Percentiles rank a stretch among this genome's conserved stretches.
Evolutionary conservation across 116 monocot species (phyloP).

Genomic region (Papilionanthe hybrid): DNA sequence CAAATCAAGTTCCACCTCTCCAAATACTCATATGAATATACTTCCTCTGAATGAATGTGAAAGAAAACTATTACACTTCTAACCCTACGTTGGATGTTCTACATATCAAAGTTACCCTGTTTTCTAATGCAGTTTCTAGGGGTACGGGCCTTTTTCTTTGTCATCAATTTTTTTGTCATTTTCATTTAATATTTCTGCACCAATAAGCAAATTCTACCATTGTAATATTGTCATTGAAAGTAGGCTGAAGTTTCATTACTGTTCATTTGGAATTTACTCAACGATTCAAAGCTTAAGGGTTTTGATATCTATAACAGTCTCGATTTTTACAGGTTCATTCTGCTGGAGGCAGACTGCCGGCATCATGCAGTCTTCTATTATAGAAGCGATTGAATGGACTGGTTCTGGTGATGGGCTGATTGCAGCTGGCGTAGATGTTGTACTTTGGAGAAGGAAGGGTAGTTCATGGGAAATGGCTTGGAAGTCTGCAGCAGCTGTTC

Average conservation of each 20-base stretch:
- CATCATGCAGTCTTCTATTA: constrained; percentile 45
- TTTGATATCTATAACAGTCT: neutral
- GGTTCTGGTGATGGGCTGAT: constrained; percentile 81
- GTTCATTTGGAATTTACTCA: neutral
- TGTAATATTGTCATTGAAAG: neutral
- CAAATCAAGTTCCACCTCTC: no score
- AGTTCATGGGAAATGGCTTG: constrained; percentile 61
- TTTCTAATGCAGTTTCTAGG: neutral
- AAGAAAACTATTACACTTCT: neutral
- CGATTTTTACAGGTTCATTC: constrained; percentile 54
- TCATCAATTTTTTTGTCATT: neutral
- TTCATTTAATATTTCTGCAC: neutral
- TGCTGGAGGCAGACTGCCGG: constrained; percentile 57
- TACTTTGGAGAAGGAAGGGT: constrained; percentile 50
- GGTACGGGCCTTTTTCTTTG: neutral
- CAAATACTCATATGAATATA: no score
- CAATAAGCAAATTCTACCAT: neutral
- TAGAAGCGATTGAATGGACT: constrained; percentile 82
- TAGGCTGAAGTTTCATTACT: neutral
- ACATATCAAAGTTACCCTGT: neutral
- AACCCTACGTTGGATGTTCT: neutral
- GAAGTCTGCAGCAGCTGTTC: constrained; percentile 47
- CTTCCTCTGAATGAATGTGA: no score
- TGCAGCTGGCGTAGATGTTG: constrained; percentile 54
- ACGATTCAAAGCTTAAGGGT: neutral